Conservation (phyloP, 306 rosid species). For the Corylus avellana region DNA sequence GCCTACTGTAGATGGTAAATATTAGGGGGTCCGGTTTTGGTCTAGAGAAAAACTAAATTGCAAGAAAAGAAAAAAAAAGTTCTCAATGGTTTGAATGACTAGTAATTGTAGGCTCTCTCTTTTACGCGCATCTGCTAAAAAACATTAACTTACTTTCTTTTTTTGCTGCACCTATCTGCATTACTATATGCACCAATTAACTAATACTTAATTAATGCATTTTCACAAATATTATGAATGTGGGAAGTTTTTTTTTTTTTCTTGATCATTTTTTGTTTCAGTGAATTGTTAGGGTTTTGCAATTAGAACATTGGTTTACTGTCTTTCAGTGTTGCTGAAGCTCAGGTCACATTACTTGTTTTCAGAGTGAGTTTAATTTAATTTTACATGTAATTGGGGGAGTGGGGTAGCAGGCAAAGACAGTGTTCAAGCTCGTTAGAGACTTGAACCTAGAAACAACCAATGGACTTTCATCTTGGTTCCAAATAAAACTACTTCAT, state of each 20-base stretch:
- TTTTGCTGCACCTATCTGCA: not conserved
- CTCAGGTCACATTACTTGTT: not conserved
- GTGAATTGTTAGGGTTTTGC: not conserved
- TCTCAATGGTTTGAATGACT: slow-evolving; percentile 1
- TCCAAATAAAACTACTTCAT: not conserved
- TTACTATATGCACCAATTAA: not conserved
- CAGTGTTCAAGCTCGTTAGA: not conserved
- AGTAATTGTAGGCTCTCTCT: not conserved
- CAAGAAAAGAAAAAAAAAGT: not conserved
- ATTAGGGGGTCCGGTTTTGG: not conserved
- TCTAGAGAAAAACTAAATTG: not conserved
- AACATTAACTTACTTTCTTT: not conserved
- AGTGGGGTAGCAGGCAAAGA: not conserved
- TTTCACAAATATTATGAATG: not conserved
- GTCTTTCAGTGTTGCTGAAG: not conserved
- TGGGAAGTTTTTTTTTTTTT: not conserved
- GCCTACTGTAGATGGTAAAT: not conserved
- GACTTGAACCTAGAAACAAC: not conserved
- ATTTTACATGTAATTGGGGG: not conserved
- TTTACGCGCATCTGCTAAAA: not conserved
- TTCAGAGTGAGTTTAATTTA: not conserved
- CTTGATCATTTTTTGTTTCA: not conserved
- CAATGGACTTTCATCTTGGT: not conserved
- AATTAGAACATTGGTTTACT: not conserved
- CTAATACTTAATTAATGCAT: not conserved